Base-by-base conservation (phyloP, 2,329 filamentous ascomycete genomes). In the Trichothecium roseum region DNA sequence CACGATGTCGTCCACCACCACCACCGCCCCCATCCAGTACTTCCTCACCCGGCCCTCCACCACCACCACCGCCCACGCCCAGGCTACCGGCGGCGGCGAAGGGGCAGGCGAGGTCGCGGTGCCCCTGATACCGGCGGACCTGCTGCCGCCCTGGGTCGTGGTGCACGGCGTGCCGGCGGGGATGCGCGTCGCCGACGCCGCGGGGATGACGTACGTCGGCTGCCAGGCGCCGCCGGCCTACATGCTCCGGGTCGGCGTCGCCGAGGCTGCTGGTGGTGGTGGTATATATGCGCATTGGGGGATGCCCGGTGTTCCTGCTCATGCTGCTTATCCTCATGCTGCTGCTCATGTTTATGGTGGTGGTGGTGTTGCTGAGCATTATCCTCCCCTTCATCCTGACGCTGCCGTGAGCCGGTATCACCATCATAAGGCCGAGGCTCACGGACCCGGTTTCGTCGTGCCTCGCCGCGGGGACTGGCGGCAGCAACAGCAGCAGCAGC, bases 221-320 rank as follows among this genome's bases (percentile, higher is more conserved):
- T 29, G 20, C 31, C 35, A 17, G 18, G 37, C 12, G 20, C 40
- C 32, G 30, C 36, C 28, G 15, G n/a, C 20, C 6, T 24, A 6
- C 10, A 10, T 24, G 20, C 20, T 24, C 6, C 20, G 10, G 20
- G 20, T 24, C 20, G 6, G 20, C 6, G 10, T 24, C 20, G 20
- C n/a, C n/a, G n/a, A n/a, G n/a, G n/a, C n/a, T n/a, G n/a, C n/a
- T n/a, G n/a, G n/a, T n/a, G n/a, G n/a, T n/a, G n/a, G n/a, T n/a
- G 10, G 20, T 6, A 24, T 24, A 24, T 24, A 24, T 24, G 10
- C 10, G 10, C 20, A 24, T 6, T 10, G n/a, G n/a, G n/a, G n/a
- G n/a, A n/a, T n/a, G n/a, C 52, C 79, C 84, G 0, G 42, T 40
- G 0, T 68, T 69, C 45, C 62, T 66, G 0, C 68, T 94, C 17